Conservation (phyloP, 2,329 filamentous ascomycete species). For the Fusarium miscanthi region DNA sequence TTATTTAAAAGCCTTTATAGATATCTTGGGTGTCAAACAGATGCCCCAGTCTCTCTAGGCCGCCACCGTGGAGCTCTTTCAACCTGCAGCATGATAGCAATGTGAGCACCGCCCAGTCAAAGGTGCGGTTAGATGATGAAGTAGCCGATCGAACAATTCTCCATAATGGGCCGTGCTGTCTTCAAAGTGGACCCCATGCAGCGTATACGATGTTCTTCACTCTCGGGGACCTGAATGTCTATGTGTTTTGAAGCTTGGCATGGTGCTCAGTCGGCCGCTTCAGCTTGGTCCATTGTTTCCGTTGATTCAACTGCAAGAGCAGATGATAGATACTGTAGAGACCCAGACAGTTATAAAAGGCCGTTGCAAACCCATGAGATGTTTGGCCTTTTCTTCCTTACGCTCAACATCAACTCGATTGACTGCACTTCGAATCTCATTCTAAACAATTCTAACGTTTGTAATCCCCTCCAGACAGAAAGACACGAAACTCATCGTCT, state of each 20-base stretch:
- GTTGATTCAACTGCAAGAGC: too few relatives aligned
- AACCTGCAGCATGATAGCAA: background rate
- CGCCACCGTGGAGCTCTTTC: too few relatives aligned
- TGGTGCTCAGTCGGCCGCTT: background rate
- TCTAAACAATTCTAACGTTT: background rate
- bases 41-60: too few relatives aligned
- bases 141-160: fast-evolving
- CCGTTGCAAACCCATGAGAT: too few relatives aligned
- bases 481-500: background rate
- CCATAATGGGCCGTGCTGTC: fast-evolving
- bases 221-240: background rate
- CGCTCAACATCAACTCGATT: background rate
- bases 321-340: too few relatives aligned
- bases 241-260: background rate
- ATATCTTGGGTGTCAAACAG: too few relatives aligned
- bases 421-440: background rate
- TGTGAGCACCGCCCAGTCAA: too few relatives aligned
- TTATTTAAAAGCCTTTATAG: too few relatives aligned
- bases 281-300: background rate
- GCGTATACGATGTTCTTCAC: background rate
- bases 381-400: fast-evolving
- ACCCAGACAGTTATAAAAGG: background rate
- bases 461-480: fast-evolving
- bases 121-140: background rate
- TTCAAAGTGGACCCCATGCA: background rate